A percentile compares a stretch with the other conserved stretches of the same genome.
phyloP scores from a whole-genome alignment of 169 alveolate genomes.

The Cryptosporidium sp. region DNA sequence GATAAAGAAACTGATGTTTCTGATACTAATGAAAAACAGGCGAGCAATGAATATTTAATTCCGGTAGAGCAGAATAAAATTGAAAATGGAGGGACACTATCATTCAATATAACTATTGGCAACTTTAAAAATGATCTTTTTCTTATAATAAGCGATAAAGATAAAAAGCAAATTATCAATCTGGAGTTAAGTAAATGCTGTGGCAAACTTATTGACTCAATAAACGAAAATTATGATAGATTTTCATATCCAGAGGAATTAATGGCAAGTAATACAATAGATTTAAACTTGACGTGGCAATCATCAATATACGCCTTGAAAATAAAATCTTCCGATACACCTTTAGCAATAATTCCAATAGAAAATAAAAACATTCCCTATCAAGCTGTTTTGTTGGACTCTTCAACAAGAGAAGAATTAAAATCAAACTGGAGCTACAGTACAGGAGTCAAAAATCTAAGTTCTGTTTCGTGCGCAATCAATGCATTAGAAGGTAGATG shows the following conservation, averaged over 20 bases:
- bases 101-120: slow-evolving; percentile 21
- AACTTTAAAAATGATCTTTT: not conserved
- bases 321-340: not conserved
- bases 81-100: slow-evolving; percentile 32
- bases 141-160: not conserved
- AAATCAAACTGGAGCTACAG: slow-evolving; percentile 5
- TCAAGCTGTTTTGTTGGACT: not conserved
- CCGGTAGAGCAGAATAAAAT: slow-evolving; percentile 11
- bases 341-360: slow-evolving; percentile 9
- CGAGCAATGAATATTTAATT: not conserved
- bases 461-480: not conserved
- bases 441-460: not conserved
- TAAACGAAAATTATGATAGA: slow-evolving; percentile 3
- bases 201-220: slow-evolving; percentile 15
- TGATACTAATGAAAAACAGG: not conserved
- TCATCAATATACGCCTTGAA: slow-evolving; percentile 4
- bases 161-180: not conserved
- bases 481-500: slow-evolving; percentile 6
- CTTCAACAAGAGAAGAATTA: not conserved
- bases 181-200: slow-evolving; percentile 28
- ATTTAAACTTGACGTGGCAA: slow-evolving; percentile 26
- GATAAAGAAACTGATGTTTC: too few species aligned
- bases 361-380: slow-evolving; percentile 1
- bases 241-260: not conserved
- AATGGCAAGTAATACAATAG: not conserved